phyloP scores from a whole-genome alignment of 2,329 filamentous ascomycete species.

The Nemania sp. region DNA sequence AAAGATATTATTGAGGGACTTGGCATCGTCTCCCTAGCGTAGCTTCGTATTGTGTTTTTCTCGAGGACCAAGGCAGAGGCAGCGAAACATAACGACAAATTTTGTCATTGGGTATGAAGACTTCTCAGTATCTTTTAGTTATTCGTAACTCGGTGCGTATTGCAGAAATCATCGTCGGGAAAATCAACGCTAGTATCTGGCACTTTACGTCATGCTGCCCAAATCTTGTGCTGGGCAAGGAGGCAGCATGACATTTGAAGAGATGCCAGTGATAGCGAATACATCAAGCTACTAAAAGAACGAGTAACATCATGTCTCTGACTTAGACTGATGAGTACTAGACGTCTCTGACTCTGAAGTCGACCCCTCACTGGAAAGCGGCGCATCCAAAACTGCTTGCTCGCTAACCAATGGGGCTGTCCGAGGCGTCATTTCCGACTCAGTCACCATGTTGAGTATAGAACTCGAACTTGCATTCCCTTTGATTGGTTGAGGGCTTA shows the following conservation, averaged over 20 bases:
- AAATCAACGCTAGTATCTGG: not conserved
- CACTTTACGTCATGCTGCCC: not conserved
- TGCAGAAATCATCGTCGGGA: no score
- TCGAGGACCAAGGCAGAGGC: slow-evolving; percentile 1
- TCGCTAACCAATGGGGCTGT: slow-evolving; percentile 7
- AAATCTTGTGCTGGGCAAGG: not conserved
- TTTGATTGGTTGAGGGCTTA: slow-evolving; percentile 50
- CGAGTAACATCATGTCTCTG: not conserved
- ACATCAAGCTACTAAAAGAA: not conserved
- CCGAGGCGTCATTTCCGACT: slow-evolving; percentile 26
- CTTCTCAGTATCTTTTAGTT: no score
- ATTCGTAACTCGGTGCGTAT: no score
- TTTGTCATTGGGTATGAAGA: no score
- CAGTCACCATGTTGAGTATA: slow-evolving; percentile 26
- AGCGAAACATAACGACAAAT: no score
- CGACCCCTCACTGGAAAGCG: not conserved
- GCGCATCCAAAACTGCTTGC: not conserved
- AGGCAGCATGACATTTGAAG: not conserved
- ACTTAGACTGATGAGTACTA: not conserved
- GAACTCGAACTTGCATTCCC: slow-evolving; percentile 42
- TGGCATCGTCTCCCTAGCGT: no score
- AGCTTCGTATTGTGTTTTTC: not conserved
- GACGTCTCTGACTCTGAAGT: not conserved
- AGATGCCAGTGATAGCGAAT: not conserved
- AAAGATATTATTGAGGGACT: not conserved